phyloP scores from a whole-genome alignment of 345 rosid species.

The Cardamine chenopodiifolia region DNA sequence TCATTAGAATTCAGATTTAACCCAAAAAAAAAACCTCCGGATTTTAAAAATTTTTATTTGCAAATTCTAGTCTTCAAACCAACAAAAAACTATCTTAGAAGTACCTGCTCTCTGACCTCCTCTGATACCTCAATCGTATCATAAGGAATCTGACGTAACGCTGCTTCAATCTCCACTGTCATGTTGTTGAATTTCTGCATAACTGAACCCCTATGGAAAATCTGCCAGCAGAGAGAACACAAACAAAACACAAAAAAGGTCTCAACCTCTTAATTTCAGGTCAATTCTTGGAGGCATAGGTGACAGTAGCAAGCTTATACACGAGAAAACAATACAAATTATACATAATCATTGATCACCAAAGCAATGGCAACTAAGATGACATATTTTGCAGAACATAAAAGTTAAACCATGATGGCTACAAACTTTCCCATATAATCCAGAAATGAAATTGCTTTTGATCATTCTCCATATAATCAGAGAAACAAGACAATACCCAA shows the following conservation, averaged over 20 bases:
- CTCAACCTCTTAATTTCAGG: slow-evolving; percentile 15
- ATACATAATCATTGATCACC: slow-evolving; percentile 20
- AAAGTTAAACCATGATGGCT: neutral
- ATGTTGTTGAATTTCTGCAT: slow-evolving; percentile 52
- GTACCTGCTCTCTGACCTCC: slow-evolving; percentile 92
- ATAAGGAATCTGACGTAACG: slow-evolving; percentile 66
- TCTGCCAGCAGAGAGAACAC: slow-evolving; percentile 53
- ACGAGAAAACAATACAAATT: slow-evolving; percentile 1
- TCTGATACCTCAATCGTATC: slow-evolving; percentile 64
- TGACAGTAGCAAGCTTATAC: neutral
- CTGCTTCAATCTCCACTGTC: slow-evolving; percentile 73
- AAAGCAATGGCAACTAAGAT: neutral
- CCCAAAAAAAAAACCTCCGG: neutral
- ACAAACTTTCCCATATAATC: neutral
- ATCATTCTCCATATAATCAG: neutral
- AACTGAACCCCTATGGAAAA: slow-evolving; percentile 54
- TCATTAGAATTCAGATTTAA: slow-evolving; percentile 8
- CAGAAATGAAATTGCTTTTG: neutral
- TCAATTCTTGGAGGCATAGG: neutral
- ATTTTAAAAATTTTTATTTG: neutral
- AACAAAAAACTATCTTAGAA: neutral
- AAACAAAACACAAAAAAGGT: neutral
- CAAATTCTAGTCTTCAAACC: neutral
- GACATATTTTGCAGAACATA: neutral
- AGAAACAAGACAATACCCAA: slow-evolving; percentile 10